phyloP scores from a whole-genome alignment of 805 yeast species.

The Candida jianshihensis region DNA sequence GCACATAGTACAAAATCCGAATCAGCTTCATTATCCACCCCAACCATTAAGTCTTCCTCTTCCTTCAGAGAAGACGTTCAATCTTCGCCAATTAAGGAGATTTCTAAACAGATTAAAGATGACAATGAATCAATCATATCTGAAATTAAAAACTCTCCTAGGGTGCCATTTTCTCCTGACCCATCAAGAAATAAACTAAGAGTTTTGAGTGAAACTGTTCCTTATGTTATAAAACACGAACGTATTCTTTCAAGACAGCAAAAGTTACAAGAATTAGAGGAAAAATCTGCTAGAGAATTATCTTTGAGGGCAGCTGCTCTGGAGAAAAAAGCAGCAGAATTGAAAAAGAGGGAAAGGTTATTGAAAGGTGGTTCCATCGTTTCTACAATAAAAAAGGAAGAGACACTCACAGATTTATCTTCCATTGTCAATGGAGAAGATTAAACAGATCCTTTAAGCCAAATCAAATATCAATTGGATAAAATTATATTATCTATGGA shows the following conservation, averaged over 20 bases:
- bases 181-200: constrained; percentile 57
- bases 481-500: too few species aligned
- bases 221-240: constrained; percentile 77
- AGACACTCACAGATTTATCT: constrained; percentile 48
- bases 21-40: constrained; percentile 6
- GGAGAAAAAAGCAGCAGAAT: constrained; percentile 59
- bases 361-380: constrained; percentile 28
- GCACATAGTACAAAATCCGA: too few species aligned
- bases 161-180: constrained; percentile 23
- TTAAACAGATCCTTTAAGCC: too few species aligned
- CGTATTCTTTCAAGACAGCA: constrained; percentile 68
- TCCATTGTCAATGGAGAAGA: constrained; percentile 27
- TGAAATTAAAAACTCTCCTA: constrained; percentile 30
- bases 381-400: constrained; percentile 37
- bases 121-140: constrained; percentile 33
- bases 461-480: too few species aligned
- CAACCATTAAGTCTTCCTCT: constrained; percentile 7
- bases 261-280: constrained; percentile 72
- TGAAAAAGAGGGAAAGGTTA: constrained; percentile 58
- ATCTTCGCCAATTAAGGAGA: constrained; percentile 31
- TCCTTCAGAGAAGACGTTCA: constrained; percentile 16
- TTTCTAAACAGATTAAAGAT: constrained; percentile 27
- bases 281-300: constrained; percentile 67
- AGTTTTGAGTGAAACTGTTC: constrained; percentile 76
- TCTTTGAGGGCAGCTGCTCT: constrained; percentile 68